Base-by-base conservation (phyloP, 129 eudicot genomes). In the Pulicaria dysenterica region DNA sequence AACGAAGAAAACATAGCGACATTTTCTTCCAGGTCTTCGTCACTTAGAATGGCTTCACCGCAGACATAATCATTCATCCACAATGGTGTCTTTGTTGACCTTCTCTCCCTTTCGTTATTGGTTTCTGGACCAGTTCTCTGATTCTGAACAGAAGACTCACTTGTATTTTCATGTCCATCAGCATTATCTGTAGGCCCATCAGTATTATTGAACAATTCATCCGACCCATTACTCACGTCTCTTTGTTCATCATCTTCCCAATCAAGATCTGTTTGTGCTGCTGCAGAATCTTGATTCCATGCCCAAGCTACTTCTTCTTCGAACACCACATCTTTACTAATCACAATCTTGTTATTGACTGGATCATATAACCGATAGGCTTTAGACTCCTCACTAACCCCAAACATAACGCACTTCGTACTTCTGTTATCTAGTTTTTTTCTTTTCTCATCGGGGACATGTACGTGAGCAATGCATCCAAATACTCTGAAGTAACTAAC, bases 11-110 rank as follows among this genome's bases (percentile, higher is more conserved):
- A 57, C 1, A 13, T 57, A 2, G 8, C 5, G 0, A 39, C 14
- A 2, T 31, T 39, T 0, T 2, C 7, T 0, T 0, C 39, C 4
- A 0, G 5, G 0, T 2, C 40, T 3, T 19, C 13, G 5, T 34
- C 1, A 31, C 31, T 24, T 24, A 3, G 0, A 8, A 5, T 1
- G 4, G 1, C 31, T 24, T 24, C 31, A 0, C 31, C 31, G 2
- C 31, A 0, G 31, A 24, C 31, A 24, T 24, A 24, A 0, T 24
- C 31, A 2, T 24, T 24, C 2, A 24, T 24, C 31, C 31, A 24
- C 31, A 24, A 1, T 24, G 31, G 31, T 24, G 31, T 24, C 31
- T 24, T 24, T 24, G 31, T 24, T 24, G 31, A 0, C 31, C 31
- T 24, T 24, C 2, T 24, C 31, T 2, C 31, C 2, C 31, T 24